Conservation (phyloP, 495 filamentous ascomycete genomes). For the Glarea lozoyensis region DNA sequence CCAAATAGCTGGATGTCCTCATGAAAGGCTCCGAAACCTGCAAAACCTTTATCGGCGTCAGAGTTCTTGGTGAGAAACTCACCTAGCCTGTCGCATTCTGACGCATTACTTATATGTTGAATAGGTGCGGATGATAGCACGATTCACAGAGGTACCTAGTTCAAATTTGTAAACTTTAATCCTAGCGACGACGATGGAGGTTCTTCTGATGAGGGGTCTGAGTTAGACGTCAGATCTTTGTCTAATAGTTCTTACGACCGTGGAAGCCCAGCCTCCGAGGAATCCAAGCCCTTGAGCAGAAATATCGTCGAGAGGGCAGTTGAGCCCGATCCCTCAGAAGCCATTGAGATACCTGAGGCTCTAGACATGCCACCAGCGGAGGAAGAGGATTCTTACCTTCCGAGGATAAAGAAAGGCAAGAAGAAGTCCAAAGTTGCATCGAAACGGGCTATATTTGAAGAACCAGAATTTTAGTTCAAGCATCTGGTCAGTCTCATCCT, state of each 20-base stretch:
- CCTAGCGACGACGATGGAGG: slow-evolving; percentile 4
- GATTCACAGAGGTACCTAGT: slow-evolving; percentile 3
- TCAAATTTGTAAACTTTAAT: slow-evolving; percentile 4
- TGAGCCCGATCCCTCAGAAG: neutral
- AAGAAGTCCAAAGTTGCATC: slow-evolving; percentile 3
- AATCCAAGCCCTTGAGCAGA: slow-evolving; percentile 7
- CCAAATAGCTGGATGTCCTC: slow-evolving; percentile 41
- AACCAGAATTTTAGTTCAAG: neutral
- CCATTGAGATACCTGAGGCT: neutral
- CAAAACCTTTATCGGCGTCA: slow-evolving; percentile 31
- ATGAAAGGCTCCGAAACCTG: slow-evolving; percentile 38
- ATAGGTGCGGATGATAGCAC: slow-evolving; percentile 13
- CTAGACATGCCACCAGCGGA: neutral
- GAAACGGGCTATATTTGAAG: slow-evolving; percentile 5
- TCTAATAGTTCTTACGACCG: slow-evolving; percentile 9
- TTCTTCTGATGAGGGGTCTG: slow-evolving; percentile 3
- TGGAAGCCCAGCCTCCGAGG: slow-evolving; percentile 9
- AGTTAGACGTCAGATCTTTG: neutral
- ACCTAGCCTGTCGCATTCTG: slow-evolving; percentile 5
- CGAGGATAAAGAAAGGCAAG: neutral
- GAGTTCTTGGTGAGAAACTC: slow-evolving; percentile 15
- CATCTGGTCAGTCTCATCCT: neutral
- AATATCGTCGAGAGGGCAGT: neutral
- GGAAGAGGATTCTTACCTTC: neutral
- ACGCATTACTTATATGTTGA: slow-evolving; percentile 6